These are phyloP conservation scores for Fusarium beomiforme DNA, from an alignment of 2,329 filamentous ascomycete species.

Conservation along the genomic window DNA sequence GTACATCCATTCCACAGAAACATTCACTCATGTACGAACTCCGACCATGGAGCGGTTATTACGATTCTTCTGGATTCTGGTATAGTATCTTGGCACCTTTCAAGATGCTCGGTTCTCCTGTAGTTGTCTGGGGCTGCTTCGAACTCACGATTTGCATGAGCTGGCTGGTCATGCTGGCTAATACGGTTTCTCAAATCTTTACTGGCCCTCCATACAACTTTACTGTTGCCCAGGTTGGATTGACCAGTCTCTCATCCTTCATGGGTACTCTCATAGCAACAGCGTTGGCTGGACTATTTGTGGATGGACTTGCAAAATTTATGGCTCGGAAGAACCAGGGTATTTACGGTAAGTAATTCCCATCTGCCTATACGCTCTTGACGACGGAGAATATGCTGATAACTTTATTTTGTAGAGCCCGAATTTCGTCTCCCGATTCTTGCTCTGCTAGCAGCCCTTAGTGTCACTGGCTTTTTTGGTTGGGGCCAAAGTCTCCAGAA, in stretches of 20 bases:
- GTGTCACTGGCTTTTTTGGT: background rate
- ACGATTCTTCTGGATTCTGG: background rate
- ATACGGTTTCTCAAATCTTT: background rate
- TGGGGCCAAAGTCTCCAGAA: background rate
- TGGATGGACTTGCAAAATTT: background rate
- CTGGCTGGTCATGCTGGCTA: background rate
- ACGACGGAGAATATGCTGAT: background rate
- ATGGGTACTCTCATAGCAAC: background rate
- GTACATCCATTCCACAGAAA: accelerated
- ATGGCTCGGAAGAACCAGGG: background rate
- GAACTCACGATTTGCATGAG: background rate
- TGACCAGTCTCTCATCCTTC: background rate
- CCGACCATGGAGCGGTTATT: background rate
- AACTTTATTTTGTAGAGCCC: background rate
- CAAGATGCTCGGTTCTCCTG: background rate
- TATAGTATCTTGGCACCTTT: background rate
- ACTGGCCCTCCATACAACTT: background rate
- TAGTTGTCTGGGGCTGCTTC: background rate
- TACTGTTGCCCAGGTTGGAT: background rate
- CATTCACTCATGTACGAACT: background rate
- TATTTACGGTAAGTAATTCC: background rate
- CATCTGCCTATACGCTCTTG: accelerated
- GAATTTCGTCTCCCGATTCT: slow-evolving; percentile 1
- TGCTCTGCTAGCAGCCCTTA: background rate
- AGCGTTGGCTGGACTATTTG: background rate